Evolutionary conservation across 345 rosid genomes (phyloP).

Genomic region (Aurinia saxatilis): DNA sequence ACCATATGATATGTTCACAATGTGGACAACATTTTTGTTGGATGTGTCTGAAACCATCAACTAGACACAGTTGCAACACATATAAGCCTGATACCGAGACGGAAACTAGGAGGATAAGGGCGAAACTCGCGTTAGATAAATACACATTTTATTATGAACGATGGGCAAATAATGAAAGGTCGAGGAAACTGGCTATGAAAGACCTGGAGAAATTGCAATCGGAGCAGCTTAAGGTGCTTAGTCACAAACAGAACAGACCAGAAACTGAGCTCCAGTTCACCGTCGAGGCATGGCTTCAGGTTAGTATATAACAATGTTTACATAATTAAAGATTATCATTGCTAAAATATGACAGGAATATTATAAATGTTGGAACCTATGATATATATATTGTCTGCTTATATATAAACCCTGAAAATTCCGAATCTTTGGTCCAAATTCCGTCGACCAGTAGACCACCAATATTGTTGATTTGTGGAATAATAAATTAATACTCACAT

Average conservation of each 20-base stretch:
- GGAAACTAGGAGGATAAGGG: not conserved
- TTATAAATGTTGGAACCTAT: too few species aligned
- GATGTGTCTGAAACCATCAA: not conserved
- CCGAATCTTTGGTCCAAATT: too few species aligned
- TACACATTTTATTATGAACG: slow-evolving; percentile 23
- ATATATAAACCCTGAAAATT: too few species aligned
- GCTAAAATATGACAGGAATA: too few species aligned
- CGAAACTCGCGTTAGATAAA: not conserved
- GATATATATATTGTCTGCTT: too few species aligned
- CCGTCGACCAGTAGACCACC: too few species aligned
- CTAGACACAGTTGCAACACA: not conserved
- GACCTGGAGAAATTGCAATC: slow-evolving; percentile 10
- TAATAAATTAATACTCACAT: not conserved
- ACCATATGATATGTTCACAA: slow-evolving; percentile 19
- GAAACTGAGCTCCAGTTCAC: slow-evolving; percentile 67
- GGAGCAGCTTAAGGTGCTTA: slow-evolving; percentile 42
- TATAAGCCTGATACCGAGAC: slow-evolving; percentile 26
- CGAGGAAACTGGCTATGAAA: slow-evolving; percentile 4
- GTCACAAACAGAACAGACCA: slow-evolving; percentile 45
- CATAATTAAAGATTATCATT: not conserved
- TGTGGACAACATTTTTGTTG: slow-evolving; percentile 13
- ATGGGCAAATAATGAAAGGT: slow-evolving; percentile 11
- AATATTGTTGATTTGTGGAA: too few species aligned
- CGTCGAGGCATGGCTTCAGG: slow-evolving; percentile 82
- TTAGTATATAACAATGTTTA: slow-evolving; percentile 12